These are phyloP conservation scores for Cupressus sempervirens DNA, from an alignment of 75 land plant species.

Conservation along the genomic window DNA sequence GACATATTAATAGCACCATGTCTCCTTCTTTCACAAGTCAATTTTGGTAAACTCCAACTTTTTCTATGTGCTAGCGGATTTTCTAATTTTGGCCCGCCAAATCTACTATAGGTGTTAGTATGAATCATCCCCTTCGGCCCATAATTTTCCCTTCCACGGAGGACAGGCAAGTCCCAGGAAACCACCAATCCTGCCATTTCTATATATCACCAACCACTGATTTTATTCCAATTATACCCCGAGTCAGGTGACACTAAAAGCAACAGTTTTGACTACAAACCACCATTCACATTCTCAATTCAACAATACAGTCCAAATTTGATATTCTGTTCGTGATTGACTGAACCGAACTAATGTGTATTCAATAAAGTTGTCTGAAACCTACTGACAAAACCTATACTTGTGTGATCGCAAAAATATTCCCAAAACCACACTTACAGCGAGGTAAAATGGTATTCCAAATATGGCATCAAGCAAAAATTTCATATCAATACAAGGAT, in stretches of 20 bases:
- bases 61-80: neutral
- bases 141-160: neutral
- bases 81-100: neutral
- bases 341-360: neutral
- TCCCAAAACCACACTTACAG: neutral
- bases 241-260: neutral
- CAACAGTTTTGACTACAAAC: neutral
- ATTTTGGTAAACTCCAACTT: neutral
- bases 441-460: neutral
- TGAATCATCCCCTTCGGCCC: neutral
- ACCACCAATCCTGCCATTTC: conserved; percentile 9
- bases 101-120: neutral
- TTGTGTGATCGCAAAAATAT: neutral
- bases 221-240: neutral
- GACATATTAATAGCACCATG: neutral
- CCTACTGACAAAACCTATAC: neutral
- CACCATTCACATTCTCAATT: neutral
- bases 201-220: neutral
- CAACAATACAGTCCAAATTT: neutral
- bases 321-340: neutral
- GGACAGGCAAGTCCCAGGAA: neutral
- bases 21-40: neutral
- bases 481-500: neutral
- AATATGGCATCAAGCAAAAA: neutral
- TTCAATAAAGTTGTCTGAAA: neutral